Percentiles rank a stretch among this genome's conserved stretches.
phyloP scores from a whole-genome alignment of 305 asterid species.

The Rubia tinctorum region DNA sequence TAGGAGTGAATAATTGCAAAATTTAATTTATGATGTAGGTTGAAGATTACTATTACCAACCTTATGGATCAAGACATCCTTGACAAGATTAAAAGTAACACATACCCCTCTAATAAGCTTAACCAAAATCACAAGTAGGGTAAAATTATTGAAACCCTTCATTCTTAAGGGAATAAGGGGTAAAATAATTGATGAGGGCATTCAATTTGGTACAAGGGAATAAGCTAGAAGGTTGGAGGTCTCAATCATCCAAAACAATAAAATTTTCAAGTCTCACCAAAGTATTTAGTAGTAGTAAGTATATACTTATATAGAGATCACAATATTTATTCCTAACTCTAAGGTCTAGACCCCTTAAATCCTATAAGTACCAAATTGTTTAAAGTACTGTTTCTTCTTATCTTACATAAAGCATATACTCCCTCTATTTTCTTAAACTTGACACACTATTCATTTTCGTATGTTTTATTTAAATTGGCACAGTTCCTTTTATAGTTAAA shows the following conservation, averaged over 20 bases:
- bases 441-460: too few species aligned
- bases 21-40: neutral
- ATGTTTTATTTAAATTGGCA: too few species aligned
- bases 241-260: slow-evolving; percentile 23
- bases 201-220: slow-evolving; percentile 9
- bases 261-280: slow-evolving; percentile 4
- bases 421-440: too few species aligned
- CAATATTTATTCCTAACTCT: slow-evolving; percentile 5
- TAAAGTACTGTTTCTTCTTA: neutral
- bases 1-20: too few species aligned
- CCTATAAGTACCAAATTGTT: neutral
- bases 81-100: slow-evolving; percentile 13
- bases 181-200: neutral
- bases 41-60: neutral
- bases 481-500: too few species aligned
- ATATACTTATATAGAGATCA: too few species aligned
- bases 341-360: neutral
- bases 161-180: too few species aligned
- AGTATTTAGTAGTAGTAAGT: neutral
- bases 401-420: neutral
- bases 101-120: slow-evolving; percentile 13
- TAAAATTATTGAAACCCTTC: slow-evolving; percentile 19
- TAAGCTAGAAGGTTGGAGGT: slow-evolving; percentile 30
- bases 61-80: slow-evolving; percentile 13
- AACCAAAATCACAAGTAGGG: slow-evolving; percentile 26